phyloP scores from a whole-genome alignment of 2,329 filamentous ascomycete species.

The Cordyceps fumosorosea region DNA sequence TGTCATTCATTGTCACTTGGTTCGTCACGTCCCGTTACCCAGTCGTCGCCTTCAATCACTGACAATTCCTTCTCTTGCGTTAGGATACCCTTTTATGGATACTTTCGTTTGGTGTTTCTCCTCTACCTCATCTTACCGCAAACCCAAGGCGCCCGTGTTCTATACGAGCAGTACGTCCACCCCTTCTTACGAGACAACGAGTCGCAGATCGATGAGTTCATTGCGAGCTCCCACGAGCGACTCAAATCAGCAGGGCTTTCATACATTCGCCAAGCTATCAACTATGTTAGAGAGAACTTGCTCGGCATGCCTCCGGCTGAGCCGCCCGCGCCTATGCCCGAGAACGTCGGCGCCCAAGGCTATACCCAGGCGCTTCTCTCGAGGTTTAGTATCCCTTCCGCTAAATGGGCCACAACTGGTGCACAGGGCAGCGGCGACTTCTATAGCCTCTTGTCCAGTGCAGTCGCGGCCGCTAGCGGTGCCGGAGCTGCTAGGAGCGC shows the following conservation, averaged over 20 bases:
- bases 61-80: not conserved
- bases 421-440: conserved; percentile 55
- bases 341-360: conserved; percentile 40
- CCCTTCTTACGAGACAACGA: conserved; percentile 88
- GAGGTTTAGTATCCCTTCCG: conserved; percentile 75
- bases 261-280: conserved; percentile 66
- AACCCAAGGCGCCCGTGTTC: conserved; percentile 81
- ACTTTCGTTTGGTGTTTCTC: conserved; percentile 78
- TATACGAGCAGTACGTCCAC: conserved; percentile 81
- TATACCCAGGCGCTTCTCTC: conserved; percentile 81
- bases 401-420: conserved; percentile 45
- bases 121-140: conserved; percentile 96
- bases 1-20: conserved; percentile 80
- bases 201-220: conserved; percentile 81
- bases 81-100: conserved; percentile 89
- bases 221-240: conserved; percentile 72
- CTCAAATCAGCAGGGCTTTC: conserved; percentile 69
- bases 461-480: conserved; percentile 57
- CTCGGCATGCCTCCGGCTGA: conserved; percentile 64
- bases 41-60: not conserved
- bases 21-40: conserved; percentile 26
- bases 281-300: conserved; percentile 66
- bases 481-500: conserved; percentile 29
- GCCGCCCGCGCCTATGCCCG: conserved; percentile 29
- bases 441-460: conserved; percentile 69